A percentile compares a stretch with the other conserved stretches of the same genome.
phyloP scores from a whole-genome alignment of 345 rosid genomes.

The Gossypium arboreum region DNA sequence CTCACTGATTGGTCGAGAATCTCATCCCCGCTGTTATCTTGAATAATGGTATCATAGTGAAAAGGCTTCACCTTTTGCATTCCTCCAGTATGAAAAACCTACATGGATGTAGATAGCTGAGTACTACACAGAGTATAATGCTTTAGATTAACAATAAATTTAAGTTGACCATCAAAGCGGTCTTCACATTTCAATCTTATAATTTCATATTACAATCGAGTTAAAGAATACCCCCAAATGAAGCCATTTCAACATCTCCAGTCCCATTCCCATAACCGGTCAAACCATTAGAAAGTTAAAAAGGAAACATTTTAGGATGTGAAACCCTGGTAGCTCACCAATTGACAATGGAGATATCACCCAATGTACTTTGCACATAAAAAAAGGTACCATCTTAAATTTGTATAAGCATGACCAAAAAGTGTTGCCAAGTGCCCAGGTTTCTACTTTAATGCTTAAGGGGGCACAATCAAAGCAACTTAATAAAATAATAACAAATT shows the following conservation, averaged over 20 bases:
- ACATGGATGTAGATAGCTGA: conserved; percentile 23
- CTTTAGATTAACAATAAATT: background rate
- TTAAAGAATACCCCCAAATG: background rate
- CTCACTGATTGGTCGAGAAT: conserved; percentile 23
- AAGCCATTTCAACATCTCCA: background rate
- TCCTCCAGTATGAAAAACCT: conserved; percentile 44
- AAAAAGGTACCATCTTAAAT: background rate
- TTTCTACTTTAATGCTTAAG: background rate
- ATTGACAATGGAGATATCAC: background rate
- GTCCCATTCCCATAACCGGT: background rate
- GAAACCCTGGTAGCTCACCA: background rate
- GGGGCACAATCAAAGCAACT: background rate
- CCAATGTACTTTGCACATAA: background rate
- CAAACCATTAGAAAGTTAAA: background rate
- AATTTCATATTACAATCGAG: background rate
- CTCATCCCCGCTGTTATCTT: conserved; percentile 19
- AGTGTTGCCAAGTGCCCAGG: background rate
- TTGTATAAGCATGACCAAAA: background rate
- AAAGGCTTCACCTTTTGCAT: conserved; percentile 31
- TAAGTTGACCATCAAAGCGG: background rate
- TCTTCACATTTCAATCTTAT: conserved; percentile 4
- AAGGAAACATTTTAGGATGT: background rate
- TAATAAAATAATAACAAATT: background rate
- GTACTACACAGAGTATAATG: background rate
- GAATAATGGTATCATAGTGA: conserved; percentile 21